These are phyloP conservation scores for Paramecium tetraurelia DNA, from an alignment of 73 alveolate species.

Conservation along the genomic window DNA sequence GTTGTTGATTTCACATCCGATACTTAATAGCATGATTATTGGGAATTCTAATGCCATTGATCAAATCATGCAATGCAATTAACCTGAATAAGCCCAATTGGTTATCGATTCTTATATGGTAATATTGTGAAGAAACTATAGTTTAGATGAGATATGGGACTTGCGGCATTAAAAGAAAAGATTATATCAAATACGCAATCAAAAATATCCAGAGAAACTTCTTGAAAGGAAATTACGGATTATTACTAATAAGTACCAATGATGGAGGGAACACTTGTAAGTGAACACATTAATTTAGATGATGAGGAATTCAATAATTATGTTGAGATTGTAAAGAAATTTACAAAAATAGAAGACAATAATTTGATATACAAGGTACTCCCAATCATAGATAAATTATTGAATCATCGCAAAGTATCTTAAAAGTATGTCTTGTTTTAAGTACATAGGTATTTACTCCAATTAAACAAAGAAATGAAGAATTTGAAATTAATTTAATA, in stretches of 20 bases:
- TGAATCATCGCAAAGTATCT: not conserved
- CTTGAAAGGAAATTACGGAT: constrained; percentile 17
- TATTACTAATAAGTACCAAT: not conserved
- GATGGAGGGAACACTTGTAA: not conserved
- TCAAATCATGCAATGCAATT: not conserved
- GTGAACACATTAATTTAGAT: not conserved
- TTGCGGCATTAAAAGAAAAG: constrained; percentile 26
- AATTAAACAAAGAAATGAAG: not conserved
- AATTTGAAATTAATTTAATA: not conserved
- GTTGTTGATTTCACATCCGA: not conserved
- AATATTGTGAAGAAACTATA: not conserved
- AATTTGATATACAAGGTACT: not conserved
- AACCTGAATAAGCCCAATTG: not conserved
- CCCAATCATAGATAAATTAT: constrained; percentile 10
- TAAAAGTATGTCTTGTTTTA: not conserved
- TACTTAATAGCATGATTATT: constrained; percentile 6
- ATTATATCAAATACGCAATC: not conserved
- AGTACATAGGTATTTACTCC: not conserved
- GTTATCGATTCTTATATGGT: not conserved
- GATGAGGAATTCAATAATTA: constrained; percentile 44
- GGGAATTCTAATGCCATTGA: constrained; percentile 26
- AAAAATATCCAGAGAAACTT: constrained; percentile 17
- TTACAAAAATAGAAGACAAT: not conserved
- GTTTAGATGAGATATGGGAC: constrained; percentile 34
- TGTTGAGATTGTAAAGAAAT: constrained; percentile 31